These are phyloP conservation scores for Penicillium brasilianum DNA, from an alignment of 2,329 filamentous ascomycete species.

Conservation along the genomic window DNA sequence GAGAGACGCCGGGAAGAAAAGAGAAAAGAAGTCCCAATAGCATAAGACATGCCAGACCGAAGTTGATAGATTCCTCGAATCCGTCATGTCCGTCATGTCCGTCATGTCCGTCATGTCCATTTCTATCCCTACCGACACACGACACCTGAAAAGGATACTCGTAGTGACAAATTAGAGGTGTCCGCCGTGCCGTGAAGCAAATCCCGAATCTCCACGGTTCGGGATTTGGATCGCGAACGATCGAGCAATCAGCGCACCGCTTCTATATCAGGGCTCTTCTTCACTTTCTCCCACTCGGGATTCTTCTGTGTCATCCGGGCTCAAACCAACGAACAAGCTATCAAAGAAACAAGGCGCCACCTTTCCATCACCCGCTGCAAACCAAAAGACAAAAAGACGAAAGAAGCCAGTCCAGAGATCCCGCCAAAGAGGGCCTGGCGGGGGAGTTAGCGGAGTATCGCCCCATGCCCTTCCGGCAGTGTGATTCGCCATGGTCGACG, in stretches of 20 bases:
- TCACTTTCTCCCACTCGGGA: conserved; percentile 9
- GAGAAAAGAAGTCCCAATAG: not conserved
- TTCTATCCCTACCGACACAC: not conserved
- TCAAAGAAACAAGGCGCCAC: not conserved
- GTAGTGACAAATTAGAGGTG: conserved; percentile 11
- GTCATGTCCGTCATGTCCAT: not conserved
- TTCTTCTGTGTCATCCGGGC: not conserved
- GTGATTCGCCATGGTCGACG: conserved; percentile 32
- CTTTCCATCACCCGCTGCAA: not conserved
- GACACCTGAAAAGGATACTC: not conserved
- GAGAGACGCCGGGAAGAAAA: not conserved
- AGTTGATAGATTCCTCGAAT: conserved; percentile 8
- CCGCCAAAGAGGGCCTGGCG: conserved; percentile 3
- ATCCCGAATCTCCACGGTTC: conserved; percentile 39
- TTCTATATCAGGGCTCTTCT: conserved; percentile 39
- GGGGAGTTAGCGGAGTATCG: conserved; percentile 21
- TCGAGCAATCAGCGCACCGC: conserved; percentile 39
- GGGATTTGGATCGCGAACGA: conserved; percentile 40
- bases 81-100: not conserved
- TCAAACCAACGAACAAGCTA: not conserved
- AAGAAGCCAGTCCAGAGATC: not conserved
- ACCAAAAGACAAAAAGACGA: not conserved
- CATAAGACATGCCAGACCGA: conserved; percentile 6
- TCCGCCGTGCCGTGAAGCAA: conserved; percentile 31
- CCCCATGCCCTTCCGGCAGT: conserved; percentile 21